Base-by-base conservation (phyloP, 2,329 filamentous ascomycete species). In the Mycocentrospora acerina region DNA sequence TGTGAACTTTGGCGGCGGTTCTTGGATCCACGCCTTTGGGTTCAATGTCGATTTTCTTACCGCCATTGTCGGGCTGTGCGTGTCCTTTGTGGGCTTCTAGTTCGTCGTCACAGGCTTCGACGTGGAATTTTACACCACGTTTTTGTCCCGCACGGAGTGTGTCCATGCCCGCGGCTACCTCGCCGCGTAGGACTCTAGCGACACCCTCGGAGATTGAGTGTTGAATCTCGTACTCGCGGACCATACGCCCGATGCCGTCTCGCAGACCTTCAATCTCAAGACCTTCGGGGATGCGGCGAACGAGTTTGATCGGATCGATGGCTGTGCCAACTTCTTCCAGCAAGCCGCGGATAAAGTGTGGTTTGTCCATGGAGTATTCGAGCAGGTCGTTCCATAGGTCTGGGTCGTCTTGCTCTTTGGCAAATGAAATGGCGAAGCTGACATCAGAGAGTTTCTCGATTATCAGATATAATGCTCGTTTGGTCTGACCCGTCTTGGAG, bases 331-430 rank as follows among this genome's bases (percentile, higher is more conserved):
- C 91, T 70, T 97, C 89, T 58, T 95, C 89, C 0, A 98, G 80
- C 3, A 98, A 74, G 0, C 88, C 90, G 10, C 88, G 85, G 52
- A 98, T 97, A 70, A 98, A 98, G 27, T 82, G 82, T 1, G 93
- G 93, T 61, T 96, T 95, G 70, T 96, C 90, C 93, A 98, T 97
- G 44, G 87, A 91, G 67, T 97, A 97, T 54, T 91, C 83, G 5
- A 98, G 79, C 7, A 98, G 76, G 59, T 97, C 90, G 49, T 95
- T 87, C 93, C 93, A 98, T 0, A 98, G 77, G 54, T 96, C 90
- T 0, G 85, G 83, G 56, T 96, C 90, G 48, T 93, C 84, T 61
- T 97, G 90, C 46, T 90, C 85, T 66, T 96, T 96, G 37, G 90
- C 90, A 59, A 98, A 98, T 1, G 85, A 80, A 53, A 98, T 98